A percentile compares a stretch with the other conserved stretches of the same genome.
These are phyloP conservation scores for Podospora australis DNA, from an alignment of 495 filamentous ascomycete species.

Conservation along the genomic window DNA sequence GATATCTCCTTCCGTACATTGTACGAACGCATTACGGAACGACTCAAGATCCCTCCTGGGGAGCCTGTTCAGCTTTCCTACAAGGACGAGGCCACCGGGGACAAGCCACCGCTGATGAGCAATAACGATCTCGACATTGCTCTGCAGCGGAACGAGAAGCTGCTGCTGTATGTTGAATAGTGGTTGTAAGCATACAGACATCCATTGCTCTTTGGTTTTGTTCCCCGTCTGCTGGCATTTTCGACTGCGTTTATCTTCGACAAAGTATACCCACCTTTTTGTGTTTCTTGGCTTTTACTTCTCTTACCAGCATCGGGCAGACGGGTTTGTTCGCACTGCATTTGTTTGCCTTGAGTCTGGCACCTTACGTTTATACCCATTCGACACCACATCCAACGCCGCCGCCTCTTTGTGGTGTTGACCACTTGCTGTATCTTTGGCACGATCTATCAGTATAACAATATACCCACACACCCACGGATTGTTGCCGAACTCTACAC, in stretches of 20 bases:
- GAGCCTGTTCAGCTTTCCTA: slow-evolving; percentile 74
- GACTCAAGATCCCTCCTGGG: slow-evolving; percentile 58
- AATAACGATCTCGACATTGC: slow-evolving; percentile 78
- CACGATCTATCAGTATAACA: no score
- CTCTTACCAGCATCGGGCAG: neutral
- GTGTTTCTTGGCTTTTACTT: neutral
- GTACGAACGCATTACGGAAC: slow-evolving; percentile 71
- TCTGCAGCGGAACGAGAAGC: slow-evolving; percentile 74
- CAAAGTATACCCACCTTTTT: slow-evolving; percentile 9
- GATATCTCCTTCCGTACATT: slow-evolving; percentile 74
- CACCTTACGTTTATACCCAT: no score
- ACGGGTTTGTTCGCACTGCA: no score
- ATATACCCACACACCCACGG: no score
- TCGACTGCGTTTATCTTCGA: neutral
- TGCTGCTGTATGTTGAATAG: slow-evolving; percentile 71
- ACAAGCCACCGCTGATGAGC: slow-evolving; percentile 64
- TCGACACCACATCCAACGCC: no score
- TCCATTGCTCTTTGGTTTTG: neutral
- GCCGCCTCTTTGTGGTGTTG: no score
- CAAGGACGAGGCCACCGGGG: slow-evolving; percentile 74
- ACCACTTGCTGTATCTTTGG: no score
- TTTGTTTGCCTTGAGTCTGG: no score
- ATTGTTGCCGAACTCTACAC: no score
- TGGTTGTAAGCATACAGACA: neutral
- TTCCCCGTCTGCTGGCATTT: neutral